Base-by-base conservation (phyloP, 169 alveolate genomes). In the Cyclospora cayetanensis region DNA sequence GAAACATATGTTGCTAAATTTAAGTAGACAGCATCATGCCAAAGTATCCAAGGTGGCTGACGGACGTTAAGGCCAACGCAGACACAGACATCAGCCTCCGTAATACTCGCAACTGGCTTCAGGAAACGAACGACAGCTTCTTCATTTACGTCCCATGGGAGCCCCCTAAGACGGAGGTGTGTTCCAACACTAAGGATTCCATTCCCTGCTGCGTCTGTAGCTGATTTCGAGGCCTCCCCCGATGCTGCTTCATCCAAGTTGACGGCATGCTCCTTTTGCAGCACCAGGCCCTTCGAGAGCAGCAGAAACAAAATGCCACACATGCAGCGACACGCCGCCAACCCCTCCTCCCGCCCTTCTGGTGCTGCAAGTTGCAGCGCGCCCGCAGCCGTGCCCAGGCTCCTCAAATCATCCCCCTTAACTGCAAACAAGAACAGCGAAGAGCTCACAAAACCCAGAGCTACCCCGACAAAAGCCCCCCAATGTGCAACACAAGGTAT, bases 91-190 rank as follows among this genome's bases (percentile, higher is more conserved):
- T 87, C 68, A 25, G 43, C 77, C 29, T 29, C 52, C 35, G 55
- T 72, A 63, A 74, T 55, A 4, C 37, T 53, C 25, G 43, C 84
- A 66, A 89, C 88, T 5, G 90, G 90, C 63, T 89, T 74, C 72
- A 93, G 80, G 77, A 93, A 93, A 18, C 90, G 60, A 52, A 91
- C 72, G 63, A 93, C 87, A 27, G 90, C 94, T 27, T 63, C 46
- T 66, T 93, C 95, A 22, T 76, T 91, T 15, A 90, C 92, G 29
- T 92, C 87, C 94, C 94, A 93, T 1, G 95, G 95, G 20, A 93
- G 93, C 29, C 95, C 95, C 65, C 95, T 84, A 20, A 93, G 79
- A 46, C 94, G 92, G 22, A 93, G 65, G 27, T 55, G 82, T 41
- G 91, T 63, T 25, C 82, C 80, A 63, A 55, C 80, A 42, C 63